These are phyloP conservation scores for Cordyceps militaris DNA, from an alignment of 2,329 filamentous ascomycete genomes.

Conservation along the genomic window DNA sequence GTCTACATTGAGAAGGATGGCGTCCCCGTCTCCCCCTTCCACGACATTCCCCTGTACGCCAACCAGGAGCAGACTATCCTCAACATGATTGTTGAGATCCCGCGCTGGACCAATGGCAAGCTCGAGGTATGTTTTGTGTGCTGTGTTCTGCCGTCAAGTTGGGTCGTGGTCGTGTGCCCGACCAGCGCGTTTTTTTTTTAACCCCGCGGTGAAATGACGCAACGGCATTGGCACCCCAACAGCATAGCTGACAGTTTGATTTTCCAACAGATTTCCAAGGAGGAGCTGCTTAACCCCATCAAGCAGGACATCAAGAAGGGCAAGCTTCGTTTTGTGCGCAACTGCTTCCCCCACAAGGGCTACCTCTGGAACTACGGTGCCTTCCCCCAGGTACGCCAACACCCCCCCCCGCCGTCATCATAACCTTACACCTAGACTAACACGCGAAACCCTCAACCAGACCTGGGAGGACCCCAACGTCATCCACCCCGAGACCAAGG, in stretches of 20 bases:
- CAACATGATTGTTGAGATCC: slow-evolving; percentile 99
- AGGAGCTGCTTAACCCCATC: slow-evolving; percentile 96
- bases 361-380: slow-evolving; percentile 99
- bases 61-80: slow-evolving; percentile 91
- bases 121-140: slow-evolving; percentile 69
- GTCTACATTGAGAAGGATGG: slow-evolving; percentile 98
- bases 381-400: slow-evolving; percentile 77
- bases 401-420: slow-evolving; percentile 3
- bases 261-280: slow-evolving; percentile 79
- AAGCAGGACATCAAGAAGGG: slow-evolving; percentile 99
- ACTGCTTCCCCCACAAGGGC: slow-evolving; percentile 99
- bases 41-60: slow-evolving; percentile 97
- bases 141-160: background rate
- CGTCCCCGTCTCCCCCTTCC: slow-evolving; percentile 87
- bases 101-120: slow-evolving; percentile 99
- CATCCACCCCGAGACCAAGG: slow-evolving; percentile 97
- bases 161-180: slow-evolving; percentile 8
- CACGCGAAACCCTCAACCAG: slow-evolving; percentile 37
- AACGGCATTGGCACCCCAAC: background rate
- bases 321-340: slow-evolving; percentile 98
- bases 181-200: background rate
- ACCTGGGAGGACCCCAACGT: slow-evolving; percentile 99
- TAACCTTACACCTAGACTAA: slow-evolving; percentile 11
- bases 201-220: slow-evolving; percentile 11
- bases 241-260: slow-evolving; percentile 2